These are phyloP conservation scores for Gliomastix tumulicola DNA, from an alignment of 2,329 filamentous ascomycete genomes.

Conservation along the genomic window DNA sequence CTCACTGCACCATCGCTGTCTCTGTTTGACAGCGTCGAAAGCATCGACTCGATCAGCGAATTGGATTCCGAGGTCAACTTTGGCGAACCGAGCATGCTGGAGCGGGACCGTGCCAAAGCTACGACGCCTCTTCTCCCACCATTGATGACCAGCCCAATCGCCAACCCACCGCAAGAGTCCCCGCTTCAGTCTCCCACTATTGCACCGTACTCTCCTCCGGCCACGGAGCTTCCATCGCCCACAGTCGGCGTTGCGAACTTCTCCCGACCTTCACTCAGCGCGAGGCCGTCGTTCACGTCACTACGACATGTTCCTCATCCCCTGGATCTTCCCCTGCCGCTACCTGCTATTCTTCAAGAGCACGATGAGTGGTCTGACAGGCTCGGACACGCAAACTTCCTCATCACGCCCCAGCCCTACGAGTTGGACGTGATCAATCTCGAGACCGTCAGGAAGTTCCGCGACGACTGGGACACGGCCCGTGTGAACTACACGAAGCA, in stretches of 20 bases:
- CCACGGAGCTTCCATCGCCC: constrained; percentile 29
- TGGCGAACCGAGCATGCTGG: constrained; percentile 40
- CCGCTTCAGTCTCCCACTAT: constrained; percentile 83
- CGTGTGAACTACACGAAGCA: constrained; percentile 85
- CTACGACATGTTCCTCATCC: constrained; percentile 52
- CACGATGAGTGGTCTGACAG: constrained; percentile 78
- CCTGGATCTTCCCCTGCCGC: constrained; percentile 42
- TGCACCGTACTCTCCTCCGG: constrained; percentile 44
- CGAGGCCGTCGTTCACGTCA: constrained; percentile 70
- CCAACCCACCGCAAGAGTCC: constrained; percentile 57
- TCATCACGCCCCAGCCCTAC: constrained; percentile 77
- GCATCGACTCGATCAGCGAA: constrained; percentile 37
- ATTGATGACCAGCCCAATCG: constrained; percentile 56
- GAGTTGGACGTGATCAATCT: constrained; percentile 55
- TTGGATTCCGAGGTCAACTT: constrained; percentile 31
- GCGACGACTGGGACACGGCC: constrained; percentile 76
- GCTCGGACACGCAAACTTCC: constrained; percentile 91
- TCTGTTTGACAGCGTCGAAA: constrained; percentile 53
- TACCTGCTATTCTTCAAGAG: constrained; percentile 60
- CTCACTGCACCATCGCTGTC: constrained; percentile 58
- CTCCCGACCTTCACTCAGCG: constrained; percentile 60
- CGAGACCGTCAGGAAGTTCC: constrained; percentile 52
- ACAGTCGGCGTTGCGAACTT: constrained; percentile 39
- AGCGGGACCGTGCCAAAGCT: constrained; percentile 53
- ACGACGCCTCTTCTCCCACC: constrained; percentile 83